Conservation (phyloP, 306 rosid genomes). For the Senna tora region DNA sequence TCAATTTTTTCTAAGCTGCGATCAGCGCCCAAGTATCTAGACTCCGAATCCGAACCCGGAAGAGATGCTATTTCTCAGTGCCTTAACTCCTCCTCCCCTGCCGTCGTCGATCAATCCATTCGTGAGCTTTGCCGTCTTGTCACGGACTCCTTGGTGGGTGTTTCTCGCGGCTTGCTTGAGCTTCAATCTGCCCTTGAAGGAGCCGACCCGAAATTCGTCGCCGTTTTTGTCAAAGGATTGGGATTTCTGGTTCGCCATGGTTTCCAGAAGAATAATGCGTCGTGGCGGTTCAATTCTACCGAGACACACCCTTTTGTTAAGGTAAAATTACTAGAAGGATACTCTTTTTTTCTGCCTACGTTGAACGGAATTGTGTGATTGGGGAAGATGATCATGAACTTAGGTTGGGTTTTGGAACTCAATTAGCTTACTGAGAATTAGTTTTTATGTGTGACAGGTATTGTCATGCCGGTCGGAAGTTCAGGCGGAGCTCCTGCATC, state of each 20-base stretch:
- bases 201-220: slow-evolving; percentile 54
- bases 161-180: slow-evolving; percentile 63
- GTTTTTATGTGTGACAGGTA: slow-evolving; percentile 55
- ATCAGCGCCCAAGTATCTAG: slow-evolving; percentile 61
- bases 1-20: slow-evolving; percentile 90
- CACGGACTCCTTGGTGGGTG: slow-evolving; percentile 48
- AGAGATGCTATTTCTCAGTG: slow-evolving; percentile 72
- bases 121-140: slow-evolving; percentile 87
- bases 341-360: not conserved
- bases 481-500: slow-evolving; percentile 80
- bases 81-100: slow-evolving; percentile 62
- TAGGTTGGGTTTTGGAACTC: not conserved
- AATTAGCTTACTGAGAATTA: slow-evolving; percentile 8
- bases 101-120: slow-evolving; percentile 81
- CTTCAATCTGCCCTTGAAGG: slow-evolving; percentile 83
- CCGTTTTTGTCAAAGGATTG: slow-evolving; percentile 75
- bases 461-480: slow-evolving; percentile 68
- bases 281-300: slow-evolving; percentile 46
- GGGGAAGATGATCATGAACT: not conserved
- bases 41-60: slow-evolving; percentile 78
- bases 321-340: slow-evolving; percentile 40
- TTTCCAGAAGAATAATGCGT: slow-evolving; percentile 56
- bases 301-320: slow-evolving; percentile 73
- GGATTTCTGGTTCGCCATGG: slow-evolving; percentile 69
- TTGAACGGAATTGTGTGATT: not conserved